Base-by-base conservation (phyloP, 1,139 yeast species). In the Saccharomyces uvarum region DNA sequence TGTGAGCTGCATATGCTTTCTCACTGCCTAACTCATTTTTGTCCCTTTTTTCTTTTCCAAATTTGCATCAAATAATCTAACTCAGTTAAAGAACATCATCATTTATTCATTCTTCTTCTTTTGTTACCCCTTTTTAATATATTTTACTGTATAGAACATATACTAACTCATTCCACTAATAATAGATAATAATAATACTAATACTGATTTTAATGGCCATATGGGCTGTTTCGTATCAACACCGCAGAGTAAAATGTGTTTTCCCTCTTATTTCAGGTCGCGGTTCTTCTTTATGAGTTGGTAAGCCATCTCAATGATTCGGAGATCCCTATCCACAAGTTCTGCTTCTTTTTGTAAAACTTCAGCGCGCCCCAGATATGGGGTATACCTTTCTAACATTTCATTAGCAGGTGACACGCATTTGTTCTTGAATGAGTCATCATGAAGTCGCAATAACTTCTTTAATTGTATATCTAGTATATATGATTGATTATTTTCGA, bases 261-360 rank as follows among this genome's bases (percentile, higher is more conserved):
- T 13, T 11, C 14, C 13, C 4, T 13, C 14, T 16, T 19, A 47
- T 21, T 21, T 26, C 9, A 26, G 48, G 5, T 29, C 7, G 7
- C 56, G 59, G 49, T 64, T 68, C 47, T 57, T 61, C 21, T 62
- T 62, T 6, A 70, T 56, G n/a, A 64, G 58, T 28, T 59, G 54
- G 49, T 63, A 49, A 0, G 75, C 65, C n/a, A 57, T 60, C 59
- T 73, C 76, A 29, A 73, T 57, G 3, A 73, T 65, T 49, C 76
- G 58, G 8, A 73, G 51, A 55, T 68, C 69, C 38, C 71, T 54
- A 53, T 69, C 72, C 6, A 66, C 54, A 8, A 65, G 33, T n/a
- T 67, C 71, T 1, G 70, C 69, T 55, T 63, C 61, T 46, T 60
- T 66, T 50, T 68, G 71, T 31, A 68, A 47, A 44, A 62, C 62